Conservation (phyloP, 2,329 filamentous ascomycete species). For the Hortaea sp. region DNA sequence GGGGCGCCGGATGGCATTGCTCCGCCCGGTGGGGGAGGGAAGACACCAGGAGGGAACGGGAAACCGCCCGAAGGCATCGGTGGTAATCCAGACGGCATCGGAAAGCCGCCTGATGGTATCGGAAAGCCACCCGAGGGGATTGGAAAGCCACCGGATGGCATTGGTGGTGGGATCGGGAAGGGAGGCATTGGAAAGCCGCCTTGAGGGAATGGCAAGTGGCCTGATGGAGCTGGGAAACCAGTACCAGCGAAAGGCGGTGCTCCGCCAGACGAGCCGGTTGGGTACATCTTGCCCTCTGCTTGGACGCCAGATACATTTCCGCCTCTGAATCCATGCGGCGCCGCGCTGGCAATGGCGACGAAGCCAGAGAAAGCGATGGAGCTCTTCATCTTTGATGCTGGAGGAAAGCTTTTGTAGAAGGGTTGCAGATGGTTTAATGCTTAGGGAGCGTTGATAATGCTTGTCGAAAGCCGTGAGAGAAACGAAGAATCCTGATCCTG, state of each 20-base stretch:
- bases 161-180: background rate
- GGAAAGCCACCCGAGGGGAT: background rate
- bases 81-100: background rate
- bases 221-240: background rate
- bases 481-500: background rate
- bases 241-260: background rate
- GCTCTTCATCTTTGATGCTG: background rate
- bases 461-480: slow-evolving; percentile 1
- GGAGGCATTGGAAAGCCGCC: background rate
- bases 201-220: background rate
- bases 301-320: background rate
- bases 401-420: too few species aligned
- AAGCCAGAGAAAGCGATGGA: background rate
- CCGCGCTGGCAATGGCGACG: background rate
- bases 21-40: background rate
- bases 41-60: too few species aligned
- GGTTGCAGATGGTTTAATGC: background rate
- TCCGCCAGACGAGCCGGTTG: background rate
- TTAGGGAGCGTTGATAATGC: background rate
- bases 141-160: background rate
- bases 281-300: background rate
- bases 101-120: background rate
- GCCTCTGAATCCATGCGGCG: background rate
- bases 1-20: background rate
- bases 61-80: too few species aligned